phyloP scores from a whole-genome alignment of 805 yeast species.

The Komagataella pastoris region DNA sequence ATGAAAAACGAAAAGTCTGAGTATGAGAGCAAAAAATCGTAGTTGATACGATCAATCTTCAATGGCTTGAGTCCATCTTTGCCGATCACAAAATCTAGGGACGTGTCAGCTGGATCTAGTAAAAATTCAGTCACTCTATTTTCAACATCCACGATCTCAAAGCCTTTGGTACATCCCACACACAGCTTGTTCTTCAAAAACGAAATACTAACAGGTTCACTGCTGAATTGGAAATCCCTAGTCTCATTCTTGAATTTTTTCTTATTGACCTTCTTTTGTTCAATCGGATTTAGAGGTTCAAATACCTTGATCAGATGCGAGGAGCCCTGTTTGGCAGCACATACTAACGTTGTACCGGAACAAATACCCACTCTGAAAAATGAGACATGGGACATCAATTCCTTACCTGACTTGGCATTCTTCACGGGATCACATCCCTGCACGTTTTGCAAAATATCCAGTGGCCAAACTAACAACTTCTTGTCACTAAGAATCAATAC shows the following conservation, averaged over 20 bases:
- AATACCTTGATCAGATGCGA: slow-evolving; percentile 70
- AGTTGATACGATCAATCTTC: slow-evolving; percentile 81
- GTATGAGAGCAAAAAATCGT: slow-evolving; percentile 79
- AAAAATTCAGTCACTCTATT: slow-evolving; percentile 79
- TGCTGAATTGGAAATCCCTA: slow-evolving; percentile 66
- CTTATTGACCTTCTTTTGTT: slow-evolving; percentile 40
- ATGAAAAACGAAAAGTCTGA: slow-evolving; percentile 92
- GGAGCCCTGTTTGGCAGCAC: slow-evolving; percentile 77
- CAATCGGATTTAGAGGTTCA: slow-evolving; percentile 76
- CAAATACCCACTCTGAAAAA: slow-evolving; percentile 92
- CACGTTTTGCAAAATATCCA: slow-evolving; percentile 45
- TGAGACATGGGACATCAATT: slow-evolving; percentile 74
- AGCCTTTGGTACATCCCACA: slow-evolving; percentile 93
- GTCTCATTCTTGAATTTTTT: slow-evolving; percentile 58
- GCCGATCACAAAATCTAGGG: slow-evolving; percentile 83
- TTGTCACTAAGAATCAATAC: slow-evolving; percentile 74
- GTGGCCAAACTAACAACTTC: slow-evolving; percentile 61
- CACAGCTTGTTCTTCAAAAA: slow-evolving; percentile 81
- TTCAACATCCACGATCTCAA: slow-evolving; percentile 82
- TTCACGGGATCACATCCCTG: slow-evolving; percentile 34
- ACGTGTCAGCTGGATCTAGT: slow-evolving; percentile 96
- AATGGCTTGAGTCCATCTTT: slow-evolving; percentile 78
- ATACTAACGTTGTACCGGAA: slow-evolving; percentile 75
- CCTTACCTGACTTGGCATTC: slow-evolving; percentile 55
- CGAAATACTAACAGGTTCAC: slow-evolving; percentile 87